Base-by-base conservation (phyloP, 2,329 filamentous ascomycete genomes). In the Pseudocercospora musae region DNA sequence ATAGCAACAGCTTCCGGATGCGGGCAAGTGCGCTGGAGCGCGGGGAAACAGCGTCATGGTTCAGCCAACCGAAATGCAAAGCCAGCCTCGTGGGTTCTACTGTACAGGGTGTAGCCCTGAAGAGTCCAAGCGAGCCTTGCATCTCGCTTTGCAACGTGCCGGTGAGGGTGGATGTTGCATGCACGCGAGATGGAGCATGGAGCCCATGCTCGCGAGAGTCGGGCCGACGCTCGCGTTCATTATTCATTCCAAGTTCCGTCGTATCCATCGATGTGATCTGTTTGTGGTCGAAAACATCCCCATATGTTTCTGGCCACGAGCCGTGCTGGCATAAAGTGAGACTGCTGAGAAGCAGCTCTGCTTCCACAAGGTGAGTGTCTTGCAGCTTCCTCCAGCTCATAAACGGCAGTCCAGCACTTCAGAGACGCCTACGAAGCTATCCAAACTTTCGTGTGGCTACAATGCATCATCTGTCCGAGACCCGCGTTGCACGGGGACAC, bases 391-490 rank as follows among this genome's bases (percentile, higher is more conserved):
- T 31, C 9, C n/a, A 50, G 46, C 8, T 27, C 13, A 27, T 13
- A 33, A 33, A 33, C 31, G 31, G 31, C 11, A 33, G 5, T 33
- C 31, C 31, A 11, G 31, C 11, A 5, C 10, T 10, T 15, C 13
- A 29, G 10, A 50, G 46, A 50, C 21, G 23, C 21, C 2, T 11
- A 11, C 46, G 46, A 50, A 23, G 23, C 46, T 50, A 29, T 50
- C 23, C 46, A 50, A 50, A 50, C 8, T 50, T 50, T 50, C 23
- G 13, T 8, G 4, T 27, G 27, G 46, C 18, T 50, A 25, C 13
- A 50, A 23, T 50, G 46, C 46, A 50, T 50, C 46, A 50, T 50
- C 21, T n/a, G n/a, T n/a, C n/a, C n/a, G n/a, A 49, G n/a, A 49
- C 9, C 46, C 46, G 46, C 29, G 1, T 31, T 31, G 29, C 9